Percentiles rank a stretch among this genome's conserved stretches.
Conservation (phyloP, 345 rosid genomes). For the Capsella bursapastoris region DNA sequence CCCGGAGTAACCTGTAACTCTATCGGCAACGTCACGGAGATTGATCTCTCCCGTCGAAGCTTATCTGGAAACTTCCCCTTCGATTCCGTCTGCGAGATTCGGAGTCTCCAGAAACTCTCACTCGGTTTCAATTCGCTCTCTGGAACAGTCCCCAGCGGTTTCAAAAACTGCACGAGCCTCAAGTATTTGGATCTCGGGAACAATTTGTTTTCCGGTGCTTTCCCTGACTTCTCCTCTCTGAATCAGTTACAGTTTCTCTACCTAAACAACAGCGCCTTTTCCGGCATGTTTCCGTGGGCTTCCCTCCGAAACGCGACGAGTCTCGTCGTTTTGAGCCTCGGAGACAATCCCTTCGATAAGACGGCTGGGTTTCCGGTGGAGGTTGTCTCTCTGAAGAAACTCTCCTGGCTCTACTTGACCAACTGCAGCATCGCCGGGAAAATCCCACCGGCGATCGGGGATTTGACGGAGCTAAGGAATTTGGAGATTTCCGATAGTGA, state of each 20-base stretch:
- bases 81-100: constrained; percentile 62
- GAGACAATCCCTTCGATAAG: constrained; percentile 63
- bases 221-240: constrained; percentile 67
- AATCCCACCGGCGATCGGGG: constrained; percentile 68
- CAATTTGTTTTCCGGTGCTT: constrained; percentile 62
- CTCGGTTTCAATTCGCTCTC: constrained; percentile 65
- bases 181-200: constrained; percentile 76
- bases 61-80: constrained; percentile 59
- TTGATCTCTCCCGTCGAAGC: constrained; percentile 63
- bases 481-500: constrained; percentile 61
- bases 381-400: constrained; percentile 53
- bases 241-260: constrained; percentile 55
- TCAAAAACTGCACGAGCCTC: constrained; percentile 59
- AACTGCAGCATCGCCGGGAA: constrained; percentile 65
- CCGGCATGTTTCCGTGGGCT: constrained; percentile 76
- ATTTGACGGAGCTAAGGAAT: constrained; percentile 57
- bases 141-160: constrained; percentile 49
- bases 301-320: constrained; percentile 58
- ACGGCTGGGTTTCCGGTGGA: constrained; percentile 54
- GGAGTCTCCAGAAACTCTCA: constrained; percentile 61
- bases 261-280: constrained; percentile 64
- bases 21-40: constrained; percentile 54
- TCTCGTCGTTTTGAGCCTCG: constrained; percentile 63
- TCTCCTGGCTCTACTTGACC: constrained; percentile 67
- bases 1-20: constrained; percentile 65